Percentiles rank a stretch among this genome's conserved stretches.
These are phyloP conservation scores for Bonia amplexicaulis DNA, from an alignment of 176 grass and related monocot species.

Conservation along the genomic window DNA sequence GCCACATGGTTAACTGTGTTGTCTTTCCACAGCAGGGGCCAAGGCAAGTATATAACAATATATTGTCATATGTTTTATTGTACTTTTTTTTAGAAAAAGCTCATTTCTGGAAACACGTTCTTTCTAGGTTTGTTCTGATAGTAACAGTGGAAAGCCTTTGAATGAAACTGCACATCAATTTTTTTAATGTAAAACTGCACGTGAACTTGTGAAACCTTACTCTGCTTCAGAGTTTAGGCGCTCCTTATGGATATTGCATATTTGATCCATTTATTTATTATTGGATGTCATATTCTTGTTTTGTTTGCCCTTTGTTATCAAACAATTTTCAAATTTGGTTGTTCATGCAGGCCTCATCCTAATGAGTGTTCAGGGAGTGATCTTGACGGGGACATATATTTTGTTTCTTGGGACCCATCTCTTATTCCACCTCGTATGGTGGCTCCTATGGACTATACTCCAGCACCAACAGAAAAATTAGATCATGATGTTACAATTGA, in stretches of 20 bases:
- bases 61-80: conserved; percentile 7
- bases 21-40: conserved; percentile 88
- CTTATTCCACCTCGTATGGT: conserved; percentile 56
- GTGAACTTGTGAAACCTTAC: neutral
- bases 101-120: neutral
- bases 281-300: conserved; percentile 20
- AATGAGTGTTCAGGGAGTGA: conserved; percentile 98
- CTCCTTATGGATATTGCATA: neutral
- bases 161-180: neutral
- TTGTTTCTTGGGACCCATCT: conserved; percentile 69
- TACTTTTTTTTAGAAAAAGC: neutral
- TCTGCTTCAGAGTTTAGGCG: neutral
- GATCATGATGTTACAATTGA: conserved; percentile 84
- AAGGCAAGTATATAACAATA: conserved; percentile 42
- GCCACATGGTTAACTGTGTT: conserved; percentile 84
- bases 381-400: conserved; percentile 94
- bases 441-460: conserved; percentile 74
- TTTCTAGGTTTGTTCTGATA: neutral
- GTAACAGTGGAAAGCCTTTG: neutral
- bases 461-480: conserved; percentile 57
- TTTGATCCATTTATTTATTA: neutral
- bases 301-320: conserved; percentile 1
- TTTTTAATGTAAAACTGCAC: neutral
- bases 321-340: neutral
- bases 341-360: conserved; percentile 67